These are phyloP conservation scores for Amoebophrya sp. DNA, from an alignment of 169 alveolate genomes.

Conservation along the genomic window DNA sequence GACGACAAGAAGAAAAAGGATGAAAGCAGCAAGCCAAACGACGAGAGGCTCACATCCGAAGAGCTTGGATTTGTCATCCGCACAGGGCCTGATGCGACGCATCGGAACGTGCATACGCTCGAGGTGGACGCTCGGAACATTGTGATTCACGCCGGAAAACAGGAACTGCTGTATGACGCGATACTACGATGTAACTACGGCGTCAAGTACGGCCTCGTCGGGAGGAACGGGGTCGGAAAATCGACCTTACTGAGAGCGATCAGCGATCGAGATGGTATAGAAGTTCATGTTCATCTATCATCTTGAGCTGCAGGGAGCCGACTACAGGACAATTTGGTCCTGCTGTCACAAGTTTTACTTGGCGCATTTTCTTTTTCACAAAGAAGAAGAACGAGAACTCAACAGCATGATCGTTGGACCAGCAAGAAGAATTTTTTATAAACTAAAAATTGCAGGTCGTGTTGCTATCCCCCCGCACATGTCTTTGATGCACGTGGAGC, in stretches of 20 bases:
- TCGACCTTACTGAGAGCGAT: conserved; percentile 86
- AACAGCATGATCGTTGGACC: no score
- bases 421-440: no score
- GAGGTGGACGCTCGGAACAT: not conserved
- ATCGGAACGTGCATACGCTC: not conserved
- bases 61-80: not conserved
- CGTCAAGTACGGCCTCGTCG: conserved; percentile 83
- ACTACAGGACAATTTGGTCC: no score
- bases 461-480: conserved; percentile 42
- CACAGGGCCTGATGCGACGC: not conserved
- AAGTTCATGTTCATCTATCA: no score
- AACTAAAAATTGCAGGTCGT: no score
- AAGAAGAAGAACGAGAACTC: no score
- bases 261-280: conserved; percentile 74
- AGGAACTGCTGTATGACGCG: not conserved
- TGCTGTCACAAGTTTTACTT: no score
- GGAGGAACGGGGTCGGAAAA: conserved; percentile 95
- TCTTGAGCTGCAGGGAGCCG: no score
- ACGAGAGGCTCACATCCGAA: no score
- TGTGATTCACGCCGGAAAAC: not conserved
- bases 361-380: not conserved
- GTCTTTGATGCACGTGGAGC: conserved; percentile 45
- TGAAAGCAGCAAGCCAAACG: not conserved
- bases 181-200: not conserved
- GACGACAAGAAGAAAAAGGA: not conserved